Base-by-base conservation (phyloP, 768 basidiomycete genomes). In the Leucocoprinus sp. region DNA sequence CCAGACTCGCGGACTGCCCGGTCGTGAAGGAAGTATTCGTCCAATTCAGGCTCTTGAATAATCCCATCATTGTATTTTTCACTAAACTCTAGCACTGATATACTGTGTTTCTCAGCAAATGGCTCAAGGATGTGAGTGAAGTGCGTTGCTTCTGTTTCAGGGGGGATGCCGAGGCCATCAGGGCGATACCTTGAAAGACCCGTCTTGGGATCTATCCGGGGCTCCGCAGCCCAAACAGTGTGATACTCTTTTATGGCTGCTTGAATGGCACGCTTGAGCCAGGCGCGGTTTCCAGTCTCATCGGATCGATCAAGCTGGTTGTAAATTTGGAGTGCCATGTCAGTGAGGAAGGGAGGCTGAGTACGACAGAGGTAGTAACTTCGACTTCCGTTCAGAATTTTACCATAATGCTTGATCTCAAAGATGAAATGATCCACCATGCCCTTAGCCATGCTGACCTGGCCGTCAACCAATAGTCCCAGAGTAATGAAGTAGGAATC, bases 391-490 rank as follows among this genome's bases (percentile, higher is more conserved):
- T 99, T 99, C 53, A 98, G 68, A 56, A 93, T 93, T 66, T 95
- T 93, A 69, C 88, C 87, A 60, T 96, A 96, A 65, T 96, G 89
- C 68, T 82, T 91, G 71, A 99, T 96, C 71, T 98, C 92, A 61
- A 98, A 99, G 59, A 96, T 87, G 68, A 98, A 99, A 63, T 99
- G 95, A 45, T 98, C 96, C 35, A 97, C 93, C 81, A 98, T 92
- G 56, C 92, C 90, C 64, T 93, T 91, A 15, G 96, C 95, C 80
- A 98, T 87, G 48, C 82, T 76, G 22, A 95, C 80, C 56, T 92
- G 84, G 21, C 93, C 93, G 58, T 99, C 95, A 18, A 97, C 90
- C 6, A 99, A 78, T 22, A 99, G 77, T 12, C 95, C 95, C 19
- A 98, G 79, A 6, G 87, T 73, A 57, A 95, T 91, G 62, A 96